Percentiles rank a stretch among this genome's conserved stretches.
Evolutionary conservation across 2,329 filamentous ascomycete genomes (phyloP).

Genomic region (Epichloe sp.): DNA sequence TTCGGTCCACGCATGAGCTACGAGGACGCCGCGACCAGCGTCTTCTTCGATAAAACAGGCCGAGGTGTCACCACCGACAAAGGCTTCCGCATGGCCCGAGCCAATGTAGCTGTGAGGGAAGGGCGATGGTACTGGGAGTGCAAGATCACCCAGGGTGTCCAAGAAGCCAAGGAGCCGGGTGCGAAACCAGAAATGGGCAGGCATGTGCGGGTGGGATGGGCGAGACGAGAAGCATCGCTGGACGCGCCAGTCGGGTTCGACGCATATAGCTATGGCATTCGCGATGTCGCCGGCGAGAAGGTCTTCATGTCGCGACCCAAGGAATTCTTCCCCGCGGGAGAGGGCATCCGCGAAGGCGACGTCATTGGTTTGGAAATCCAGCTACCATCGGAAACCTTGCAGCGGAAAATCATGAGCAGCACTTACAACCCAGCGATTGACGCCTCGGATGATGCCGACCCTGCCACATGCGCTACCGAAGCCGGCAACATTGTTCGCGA

Average conservation of each 20-base stretch:
- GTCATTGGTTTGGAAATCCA: slow-evolving; percentile 90
- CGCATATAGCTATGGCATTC: slow-evolving; percentile 85
- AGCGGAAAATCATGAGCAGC: slow-evolving; percentile 77
- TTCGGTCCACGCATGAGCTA: slow-evolving; percentile 79
- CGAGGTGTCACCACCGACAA: slow-evolving; percentile 78
- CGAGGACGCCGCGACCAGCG: slow-evolving; percentile 77
- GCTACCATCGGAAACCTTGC: slow-evolving; percentile 70
- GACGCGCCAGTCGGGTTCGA: slow-evolving; percentile 80
- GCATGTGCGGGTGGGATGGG: slow-evolving; percentile 78
- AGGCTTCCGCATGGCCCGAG: slow-evolving; percentile 81
- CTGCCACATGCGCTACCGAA: slow-evolving; percentile 32
- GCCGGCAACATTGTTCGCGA: slow-evolving; percentile 81
- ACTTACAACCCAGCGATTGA: slow-evolving; percentile 82
- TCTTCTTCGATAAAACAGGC: slow-evolving; percentile 67
- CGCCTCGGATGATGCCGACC: slow-evolving; percentile 35
- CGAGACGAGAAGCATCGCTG: slow-evolving; percentile 64
- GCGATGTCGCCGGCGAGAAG: slow-evolving; percentile 81
- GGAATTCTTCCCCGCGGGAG: slow-evolving; percentile 68
- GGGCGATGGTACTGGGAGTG: slow-evolving; percentile 93
- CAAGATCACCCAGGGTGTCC: slow-evolving; percentile 67
- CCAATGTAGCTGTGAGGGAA: slow-evolving; percentile 81
- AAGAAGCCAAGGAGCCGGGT: slow-evolving; percentile 25
- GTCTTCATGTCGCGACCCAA: slow-evolving; percentile 90
- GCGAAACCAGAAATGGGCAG: slow-evolving; percentile 35
- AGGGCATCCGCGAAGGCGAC: slow-evolving; percentile 77